Percentiles rank a stretch among this genome's conserved stretches.
phyloP scores from a whole-genome alignment of 179 eudicot species.

The Dionaea muscipula region DNA sequence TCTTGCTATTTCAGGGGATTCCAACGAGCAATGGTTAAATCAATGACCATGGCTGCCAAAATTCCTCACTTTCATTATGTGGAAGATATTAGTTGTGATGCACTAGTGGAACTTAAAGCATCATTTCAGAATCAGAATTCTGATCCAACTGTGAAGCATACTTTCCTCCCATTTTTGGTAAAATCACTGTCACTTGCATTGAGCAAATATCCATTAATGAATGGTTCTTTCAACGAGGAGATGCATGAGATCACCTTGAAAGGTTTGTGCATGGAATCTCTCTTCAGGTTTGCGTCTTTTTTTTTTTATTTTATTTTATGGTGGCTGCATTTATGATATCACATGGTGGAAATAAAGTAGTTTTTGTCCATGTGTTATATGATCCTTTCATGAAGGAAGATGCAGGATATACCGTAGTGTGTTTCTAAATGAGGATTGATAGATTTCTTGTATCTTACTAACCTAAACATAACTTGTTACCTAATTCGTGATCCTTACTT shows the following conservation, averaged over 20 bases:
- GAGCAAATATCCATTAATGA: conserved; percentile 53
- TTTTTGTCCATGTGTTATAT: neutral
- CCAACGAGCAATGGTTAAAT: conserved; percentile 92
- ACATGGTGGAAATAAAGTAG: neutral
- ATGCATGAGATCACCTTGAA: conserved; percentile 46
- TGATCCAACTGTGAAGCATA: conserved; percentile 71
- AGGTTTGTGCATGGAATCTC: conserved; percentile 33
- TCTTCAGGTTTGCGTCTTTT: neutral
- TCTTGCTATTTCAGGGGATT: conserved; percentile 54
- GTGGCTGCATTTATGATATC: neutral
- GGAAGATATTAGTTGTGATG: conserved; percentile 72
- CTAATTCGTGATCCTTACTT: too few relatives aligned
- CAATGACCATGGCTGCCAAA: conserved; percentile 87
- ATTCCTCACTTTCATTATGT: conserved; percentile 93
- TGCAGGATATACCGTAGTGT: too few relatives aligned
- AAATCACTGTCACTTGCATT: conserved; percentile 81
- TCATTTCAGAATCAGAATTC: conserved; percentile 62
- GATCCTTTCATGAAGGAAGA: too few relatives aligned
- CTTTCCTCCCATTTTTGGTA: conserved; percentile 76
- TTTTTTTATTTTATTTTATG: neutral
- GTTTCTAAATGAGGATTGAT: too few relatives aligned
- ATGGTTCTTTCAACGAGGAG: conserved; percentile 69
- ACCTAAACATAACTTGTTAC: too few relatives aligned
- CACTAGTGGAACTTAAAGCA: conserved; percentile 58
- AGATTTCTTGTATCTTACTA: too few relatives aligned